Evolutionary conservation across 176 grass and related monocot species (phyloP).

Genomic region (Zoysia pacifica): DNA sequence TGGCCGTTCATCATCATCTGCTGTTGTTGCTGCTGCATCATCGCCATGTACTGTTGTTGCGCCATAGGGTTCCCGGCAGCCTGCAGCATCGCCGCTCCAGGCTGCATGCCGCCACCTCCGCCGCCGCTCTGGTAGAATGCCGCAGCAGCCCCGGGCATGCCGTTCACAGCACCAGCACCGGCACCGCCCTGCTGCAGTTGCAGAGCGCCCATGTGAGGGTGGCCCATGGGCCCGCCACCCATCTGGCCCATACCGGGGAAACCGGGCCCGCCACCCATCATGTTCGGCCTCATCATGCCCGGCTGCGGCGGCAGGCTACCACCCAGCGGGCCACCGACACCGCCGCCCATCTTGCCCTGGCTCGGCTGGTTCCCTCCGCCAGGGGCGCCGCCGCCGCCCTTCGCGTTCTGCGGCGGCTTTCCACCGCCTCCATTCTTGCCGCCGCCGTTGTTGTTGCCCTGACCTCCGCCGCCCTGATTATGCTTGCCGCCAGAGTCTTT

Average conservation of each 20-base stretch:
- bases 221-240: constrained; percentile 37
- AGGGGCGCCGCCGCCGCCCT: constrained; percentile 39
- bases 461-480: constrained; percentile 34
- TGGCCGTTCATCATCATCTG: constrained; percentile 58
- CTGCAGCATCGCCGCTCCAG: not conserved
- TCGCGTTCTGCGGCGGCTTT: constrained; percentile 44
- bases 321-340: not conserved
- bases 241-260: not conserved
- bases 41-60: not conserved
- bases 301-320: constrained; percentile 13
- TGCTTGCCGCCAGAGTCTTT: constrained; percentile 61
- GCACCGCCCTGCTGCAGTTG: constrained; percentile 31
- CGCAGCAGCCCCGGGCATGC: too few species aligned
- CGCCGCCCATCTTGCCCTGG: constrained; percentile 38
- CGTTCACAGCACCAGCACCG: not conserved
- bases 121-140: not conserved
- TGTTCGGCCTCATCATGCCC: constrained; percentile 42
- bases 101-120: too few species aligned
- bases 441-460: constrained; percentile 38
- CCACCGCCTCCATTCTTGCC: constrained; percentile 48
- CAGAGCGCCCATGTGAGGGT: constrained; percentile 42
- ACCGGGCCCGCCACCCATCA: constrained; percentile 46
- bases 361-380: constrained; percentile 5
- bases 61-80: too few species aligned
- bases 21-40: not conserved